Conservation (phyloP, 352 stramenopile genomes). For the Globisporangium splendens region DNA sequence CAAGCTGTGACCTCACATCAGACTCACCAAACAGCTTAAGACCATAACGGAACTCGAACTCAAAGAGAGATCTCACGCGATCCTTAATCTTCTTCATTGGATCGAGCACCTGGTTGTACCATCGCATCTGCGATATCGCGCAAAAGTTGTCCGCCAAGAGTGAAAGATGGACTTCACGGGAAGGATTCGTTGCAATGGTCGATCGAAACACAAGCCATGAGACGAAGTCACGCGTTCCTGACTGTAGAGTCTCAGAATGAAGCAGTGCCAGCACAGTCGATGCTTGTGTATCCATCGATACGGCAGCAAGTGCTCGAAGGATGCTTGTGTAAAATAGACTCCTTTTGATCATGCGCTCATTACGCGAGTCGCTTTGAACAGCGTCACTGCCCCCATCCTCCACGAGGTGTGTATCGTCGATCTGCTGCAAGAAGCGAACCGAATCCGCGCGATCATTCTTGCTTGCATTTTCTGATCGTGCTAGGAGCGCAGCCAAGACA, state of each 20-base stretch:
- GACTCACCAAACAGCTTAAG: slow-evolving; percentile 10
- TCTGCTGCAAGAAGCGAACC: slow-evolving; percentile 3
- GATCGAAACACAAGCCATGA: slow-evolving; percentile 8
- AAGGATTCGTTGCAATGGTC: neutral
- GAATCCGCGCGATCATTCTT: neutral
- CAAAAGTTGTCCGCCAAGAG: slow-evolving; percentile 1
- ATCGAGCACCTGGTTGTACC: slow-evolving; percentile 3
- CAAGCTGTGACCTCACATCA: neutral
- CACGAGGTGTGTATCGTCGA: slow-evolving; percentile 1
- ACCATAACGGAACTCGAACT: slow-evolving; percentile 17
- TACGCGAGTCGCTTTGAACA: neutral
- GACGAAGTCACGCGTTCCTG: slow-evolving; percentile 5
- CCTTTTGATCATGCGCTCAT: neutral
- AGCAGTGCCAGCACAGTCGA: neutral
- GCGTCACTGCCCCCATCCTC: neutral
- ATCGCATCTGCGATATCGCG: slow-evolving; percentile 1
- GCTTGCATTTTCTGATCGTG: neutral
- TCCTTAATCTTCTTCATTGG: neutral
- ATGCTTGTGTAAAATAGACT: slow-evolving; percentile 9
- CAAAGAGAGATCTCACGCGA: neutral
- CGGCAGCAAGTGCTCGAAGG: slow-evolving; percentile 2
- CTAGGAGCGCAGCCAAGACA: slow-evolving; percentile 7
- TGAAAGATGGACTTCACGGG: neutral
- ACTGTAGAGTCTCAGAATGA: neutral
- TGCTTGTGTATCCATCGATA: neutral